These are phyloP conservation scores for Pezicula rhizophila DNA, from an alignment of 2,329 filamentous ascomycete species.

Conservation along the genomic window DNA sequence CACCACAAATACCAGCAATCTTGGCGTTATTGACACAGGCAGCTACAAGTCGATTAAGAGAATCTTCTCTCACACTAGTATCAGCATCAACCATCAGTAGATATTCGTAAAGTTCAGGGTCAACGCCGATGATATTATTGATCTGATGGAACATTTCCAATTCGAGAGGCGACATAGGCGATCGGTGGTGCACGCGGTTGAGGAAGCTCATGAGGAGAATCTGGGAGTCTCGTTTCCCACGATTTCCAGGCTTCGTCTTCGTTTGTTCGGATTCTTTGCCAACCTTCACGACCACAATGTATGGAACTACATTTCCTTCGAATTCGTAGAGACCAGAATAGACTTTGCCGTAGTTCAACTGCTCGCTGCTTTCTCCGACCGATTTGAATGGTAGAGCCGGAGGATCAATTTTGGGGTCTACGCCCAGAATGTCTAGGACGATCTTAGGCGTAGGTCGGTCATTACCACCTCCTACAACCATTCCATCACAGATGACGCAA, in stretches of 20 bases:
- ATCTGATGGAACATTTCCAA: constrained; percentile 98
- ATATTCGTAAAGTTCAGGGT: constrained; percentile 96
- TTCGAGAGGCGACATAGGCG: constrained; percentile 92
- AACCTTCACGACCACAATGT: constrained; percentile 92
- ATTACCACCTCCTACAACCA: constrained; percentile 90
- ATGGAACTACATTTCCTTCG: constrained; percentile 95
- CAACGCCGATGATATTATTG: constrained; percentile 98
- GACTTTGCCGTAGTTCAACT: constrained; percentile 97
- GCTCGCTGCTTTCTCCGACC: constrained; percentile 79
- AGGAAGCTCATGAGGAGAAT: constrained; percentile 95
- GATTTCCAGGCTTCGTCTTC: constrained; percentile 91
- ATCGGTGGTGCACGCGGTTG: constrained; percentile 91
- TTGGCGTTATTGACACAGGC: constrained; percentile 90
- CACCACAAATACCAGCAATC: constrained; percentile 95
- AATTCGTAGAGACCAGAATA: constrained; percentile 97
- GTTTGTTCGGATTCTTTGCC: constrained; percentile 92
- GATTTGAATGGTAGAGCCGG: constrained; percentile 92
- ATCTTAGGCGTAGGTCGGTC: constrained; percentile 93
- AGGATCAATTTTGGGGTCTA: constrained; percentile 94
- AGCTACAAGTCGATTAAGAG: constrained; percentile 85
- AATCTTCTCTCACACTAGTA: constrained; percentile 88
- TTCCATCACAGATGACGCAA: constrained; percentile 92
- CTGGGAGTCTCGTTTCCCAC: constrained; percentile 97
- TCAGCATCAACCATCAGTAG: constrained; percentile 97
- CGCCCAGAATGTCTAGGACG: constrained; percentile 90